Base-by-base conservation (phyloP, 306 rosid genomes). In the Vigna hirtella region DNA sequence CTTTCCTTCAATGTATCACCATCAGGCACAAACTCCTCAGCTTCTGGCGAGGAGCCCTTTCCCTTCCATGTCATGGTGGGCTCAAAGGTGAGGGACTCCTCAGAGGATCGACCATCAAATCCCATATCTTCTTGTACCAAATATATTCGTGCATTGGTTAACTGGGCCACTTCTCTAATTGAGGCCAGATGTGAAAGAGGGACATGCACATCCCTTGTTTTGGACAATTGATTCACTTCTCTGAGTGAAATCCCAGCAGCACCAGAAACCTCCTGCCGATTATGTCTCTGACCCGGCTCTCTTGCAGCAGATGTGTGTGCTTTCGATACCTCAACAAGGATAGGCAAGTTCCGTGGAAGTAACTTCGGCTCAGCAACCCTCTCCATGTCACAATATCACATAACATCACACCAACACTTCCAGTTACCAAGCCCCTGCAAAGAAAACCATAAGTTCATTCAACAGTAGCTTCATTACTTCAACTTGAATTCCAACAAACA, bases 351-450 rank as follows among this genome's bases (percentile, higher is more conserved):
- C 40, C 78, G 81, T 1, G 91, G 92, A 75, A 77, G 80, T 70
- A 84, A 81, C 79, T 89, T 95, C 12, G 87, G 85, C 71, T 93
- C 97, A 68, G 89, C 86, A 86, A 80, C 81, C 89, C 96, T 91
- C 80, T 91, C 98, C 98, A 95, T 93, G 79, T 78, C 86, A 45
- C 34, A 63, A 73, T 73, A 72, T 66, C 69, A 42, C 73, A 73
- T 77, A 85, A 79, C 76, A 86, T 83, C 78, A 88, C 90, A 89
- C 55, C 70, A 73, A 77, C 16, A 82, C 38, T 45, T 79, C 66
- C 18, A 50, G 50, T 69, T 80, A 67, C 48, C 42, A 80, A 59
- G 53, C 63, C 47, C 47, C 98, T 92, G 96, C 85, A 87, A 63
- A 83, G 55, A 64, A 79, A 88, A 59, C 28, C 36, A 17, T 17